Conservation (phyloP, 2,329 filamentous ascomycete species). For the Ophiosphaerella herpotricha region DNA sequence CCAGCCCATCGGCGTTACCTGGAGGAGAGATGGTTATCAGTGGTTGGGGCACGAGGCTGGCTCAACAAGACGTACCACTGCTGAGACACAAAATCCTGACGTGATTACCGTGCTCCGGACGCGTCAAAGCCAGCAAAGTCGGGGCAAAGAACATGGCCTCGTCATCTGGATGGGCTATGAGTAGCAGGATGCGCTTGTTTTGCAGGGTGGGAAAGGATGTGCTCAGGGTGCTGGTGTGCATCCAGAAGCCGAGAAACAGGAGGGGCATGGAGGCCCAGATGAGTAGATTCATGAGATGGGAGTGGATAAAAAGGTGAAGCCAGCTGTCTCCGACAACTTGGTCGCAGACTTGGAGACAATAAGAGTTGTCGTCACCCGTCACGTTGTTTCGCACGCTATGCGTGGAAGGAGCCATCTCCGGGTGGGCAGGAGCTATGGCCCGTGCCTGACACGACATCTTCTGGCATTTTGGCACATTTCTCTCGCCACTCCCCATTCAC, state of each 20-base stretch:
- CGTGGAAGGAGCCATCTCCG: constrained; percentile 1
- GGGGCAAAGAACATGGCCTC: constrained; percentile 99
- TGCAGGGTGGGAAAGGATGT: constrained; percentile 66
- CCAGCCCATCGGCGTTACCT: constrained; percentile 87
- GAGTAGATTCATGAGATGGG: constrained; percentile 48
- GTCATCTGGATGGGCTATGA: constrained; percentile 97
- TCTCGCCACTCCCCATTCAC: background rate
- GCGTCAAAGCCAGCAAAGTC: constrained; percentile 80
- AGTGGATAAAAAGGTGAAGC: background rate
- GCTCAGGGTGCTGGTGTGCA: constrained; percentile 53
- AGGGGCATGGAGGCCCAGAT: constrained; percentile 48
- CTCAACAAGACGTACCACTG: constrained; percentile 62
- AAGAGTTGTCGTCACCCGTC: background rate
- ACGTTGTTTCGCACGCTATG: background rate
- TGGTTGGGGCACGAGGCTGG: background rate
- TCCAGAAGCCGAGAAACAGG: constrained; percentile 51
- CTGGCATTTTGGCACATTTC: no score
- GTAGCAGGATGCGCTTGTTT: constrained; percentile 85
- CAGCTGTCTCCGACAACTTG: no score
- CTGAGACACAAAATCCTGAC: constrained; percentile 93
- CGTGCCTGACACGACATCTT: background rate
- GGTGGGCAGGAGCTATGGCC: constrained; percentile 18
- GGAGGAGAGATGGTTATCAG: constrained; percentile 13
- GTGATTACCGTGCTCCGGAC: constrained; percentile 80
- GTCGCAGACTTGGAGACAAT: no score